Base-by-base conservation (phyloP, 192 early-diverging fungal genomes). In the Glomus cerebriforme region DNA sequence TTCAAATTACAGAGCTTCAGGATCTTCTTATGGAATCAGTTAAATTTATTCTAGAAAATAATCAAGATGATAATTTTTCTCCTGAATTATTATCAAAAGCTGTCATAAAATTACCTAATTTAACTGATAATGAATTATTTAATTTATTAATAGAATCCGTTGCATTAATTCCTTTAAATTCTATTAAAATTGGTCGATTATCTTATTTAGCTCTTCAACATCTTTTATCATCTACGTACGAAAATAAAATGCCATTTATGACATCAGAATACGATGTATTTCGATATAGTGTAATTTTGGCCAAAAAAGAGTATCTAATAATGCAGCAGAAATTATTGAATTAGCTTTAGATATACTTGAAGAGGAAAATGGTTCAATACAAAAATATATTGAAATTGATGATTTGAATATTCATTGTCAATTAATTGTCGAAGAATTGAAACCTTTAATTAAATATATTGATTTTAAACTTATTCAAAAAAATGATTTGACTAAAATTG, bases 61-160 rank as follows among this genome's bases (percentile, higher is more conserved):
- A n/a, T n/a, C 27, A 13, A n/a, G n/a, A 63, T 12, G 3, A n/a
- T n/a, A 29, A 63, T 63, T 27, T 70, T 0, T 35, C n/a, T 1
- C 35, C 43, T 22, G 68, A 70, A n/a, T 70, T 70, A 45, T 70
- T 70, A 45, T 37, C 68, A 37, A 29, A 22, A 32, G 29, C 32
- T 12, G 29, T 19, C 2, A n/a, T n/a, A 68, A 22, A 31, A 1
- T 19, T 32, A 37, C 60, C 60, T n/a, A 37, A 19, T 32, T 22
- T 7, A 68, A 7, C 10, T 0, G n/a, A 24, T 10, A 32, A 68
- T 29, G 24, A 32, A 68, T n/a, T n/a, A n/a, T n/a, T 37, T 45
- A 39, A 45, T 10, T 32, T 70, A 43, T 24, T 70, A 10, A 1
- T 24, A 10, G 27, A 24, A 26, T n/a, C 22, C 10, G 45, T 73